These are phyloP conservation scores for Alnus glutinosa DNA, from an alignment of 306 rosid genomes.

Conservation along the genomic window DNA sequence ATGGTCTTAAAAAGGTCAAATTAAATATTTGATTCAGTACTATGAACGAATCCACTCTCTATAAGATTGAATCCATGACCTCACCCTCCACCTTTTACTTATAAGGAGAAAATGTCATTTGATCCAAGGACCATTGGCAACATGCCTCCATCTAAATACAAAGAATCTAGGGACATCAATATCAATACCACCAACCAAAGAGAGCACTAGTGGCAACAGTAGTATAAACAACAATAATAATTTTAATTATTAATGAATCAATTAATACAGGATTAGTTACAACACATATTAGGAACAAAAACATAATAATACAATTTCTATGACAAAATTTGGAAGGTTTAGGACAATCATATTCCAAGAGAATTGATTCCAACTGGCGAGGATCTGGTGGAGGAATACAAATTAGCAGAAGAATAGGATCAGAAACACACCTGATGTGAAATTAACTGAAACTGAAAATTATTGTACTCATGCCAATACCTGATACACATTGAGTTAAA, in stretches of 20 bases:
- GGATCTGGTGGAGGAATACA: background rate
- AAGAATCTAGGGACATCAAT: background rate
- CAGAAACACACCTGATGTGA: constrained; percentile 73
- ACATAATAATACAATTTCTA: background rate
- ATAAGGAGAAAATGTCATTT: background rate
- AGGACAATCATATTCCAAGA: background rate
- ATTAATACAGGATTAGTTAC: background rate
- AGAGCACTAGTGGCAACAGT: background rate
- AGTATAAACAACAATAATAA: background rate
- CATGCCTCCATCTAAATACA: background rate
- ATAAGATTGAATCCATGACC: background rate
- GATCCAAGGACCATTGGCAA: constrained; percentile 5
- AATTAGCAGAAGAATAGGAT: background rate
- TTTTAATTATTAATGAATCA: background rate
- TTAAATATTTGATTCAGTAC: background rate
- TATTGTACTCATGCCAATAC: constrained; percentile 96
- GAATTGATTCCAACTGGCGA: background rate
- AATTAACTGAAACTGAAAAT: constrained; percentile 91
- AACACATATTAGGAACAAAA: background rate
- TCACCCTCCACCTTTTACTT: background rate
- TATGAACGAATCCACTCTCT: background rate
- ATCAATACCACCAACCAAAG: background rate
- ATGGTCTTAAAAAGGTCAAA: background rate
- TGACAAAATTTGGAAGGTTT: background rate
- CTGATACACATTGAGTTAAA: constrained; percentile 47